Conservation (phyloP, 2,329 filamentous ascomycete genomes). For the Microcyclospora pomicola region DNA sequence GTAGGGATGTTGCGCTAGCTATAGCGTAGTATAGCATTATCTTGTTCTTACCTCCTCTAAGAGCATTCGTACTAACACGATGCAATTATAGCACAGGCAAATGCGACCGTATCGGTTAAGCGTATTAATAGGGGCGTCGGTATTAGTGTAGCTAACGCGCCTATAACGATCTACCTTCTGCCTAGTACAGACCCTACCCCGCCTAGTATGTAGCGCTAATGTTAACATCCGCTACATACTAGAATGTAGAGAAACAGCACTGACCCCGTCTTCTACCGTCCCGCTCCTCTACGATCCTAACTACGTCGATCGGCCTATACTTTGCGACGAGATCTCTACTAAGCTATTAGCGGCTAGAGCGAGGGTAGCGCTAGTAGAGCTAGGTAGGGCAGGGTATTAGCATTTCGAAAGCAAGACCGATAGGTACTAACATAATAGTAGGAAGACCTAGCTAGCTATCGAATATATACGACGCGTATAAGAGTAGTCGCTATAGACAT, state of each 20-base stretch:
- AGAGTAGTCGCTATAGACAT: constrained; percentile 5
- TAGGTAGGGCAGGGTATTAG: constrained; percentile 1
- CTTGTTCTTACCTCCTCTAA: too few species aligned
- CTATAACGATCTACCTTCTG: too few species aligned
- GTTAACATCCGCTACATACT: background rate
- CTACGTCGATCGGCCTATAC: constrained; percentile 1
- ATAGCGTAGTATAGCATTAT: too few species aligned
- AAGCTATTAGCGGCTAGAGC: background rate
- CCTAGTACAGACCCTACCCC: too few species aligned
- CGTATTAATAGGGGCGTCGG: too few species aligned
- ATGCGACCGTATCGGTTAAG: too few species aligned
- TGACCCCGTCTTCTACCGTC: background rate
- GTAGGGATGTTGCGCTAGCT: too few species aligned
- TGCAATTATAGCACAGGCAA: too few species aligned
- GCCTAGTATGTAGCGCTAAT: too few species aligned
- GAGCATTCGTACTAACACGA: too few species aligned
- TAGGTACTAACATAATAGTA: constrained; percentile 1
- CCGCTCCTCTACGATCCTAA: background rate
- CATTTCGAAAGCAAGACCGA: background rate
- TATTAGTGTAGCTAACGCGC: too few species aligned
- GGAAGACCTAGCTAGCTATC: constrained; percentile 17
- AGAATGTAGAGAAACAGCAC: constrained; percentile 1
- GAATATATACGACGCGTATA: constrained; percentile 9
- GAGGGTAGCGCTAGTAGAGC: constrained; percentile 1
- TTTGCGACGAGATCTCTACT: background rate